Conservation (phyloP, 345 rosid genomes). For the Hibiscus trionum region DNA sequence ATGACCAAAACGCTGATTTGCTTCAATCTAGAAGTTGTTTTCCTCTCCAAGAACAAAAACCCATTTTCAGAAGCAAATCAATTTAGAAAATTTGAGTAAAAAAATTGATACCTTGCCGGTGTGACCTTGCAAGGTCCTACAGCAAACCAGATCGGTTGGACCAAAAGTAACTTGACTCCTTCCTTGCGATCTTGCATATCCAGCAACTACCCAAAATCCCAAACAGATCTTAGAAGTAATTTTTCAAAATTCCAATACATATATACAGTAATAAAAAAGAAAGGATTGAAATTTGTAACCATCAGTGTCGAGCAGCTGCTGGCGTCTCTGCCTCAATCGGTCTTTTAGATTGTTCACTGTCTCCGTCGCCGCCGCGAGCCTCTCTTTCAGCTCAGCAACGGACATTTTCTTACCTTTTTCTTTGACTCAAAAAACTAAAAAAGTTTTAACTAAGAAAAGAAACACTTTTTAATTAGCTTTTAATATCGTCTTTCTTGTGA, state of each 20-base stretch:
- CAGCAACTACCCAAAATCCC: slow-evolving; percentile 47
- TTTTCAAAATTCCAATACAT: neutral
- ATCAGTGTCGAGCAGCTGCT: slow-evolving; percentile 68
- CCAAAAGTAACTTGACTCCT: slow-evolving; percentile 65
- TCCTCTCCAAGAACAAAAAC: neutral
- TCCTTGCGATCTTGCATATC: slow-evolving; percentile 57
- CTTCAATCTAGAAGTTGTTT: neutral
- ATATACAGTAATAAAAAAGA: neutral
- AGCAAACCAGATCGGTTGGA: slow-evolving; percentile 88
- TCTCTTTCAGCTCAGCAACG: slow-evolving; percentile 81
- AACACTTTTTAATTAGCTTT: slow-evolving; percentile 1
- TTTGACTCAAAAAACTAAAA: slow-evolving; percentile 6
- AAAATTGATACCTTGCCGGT: slow-evolving; percentile 60
- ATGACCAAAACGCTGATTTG: neutral
- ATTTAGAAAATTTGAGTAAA: neutral
- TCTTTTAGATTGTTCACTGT: slow-evolving; percentile 62
- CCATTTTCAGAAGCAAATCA: neutral
- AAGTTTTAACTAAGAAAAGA: neutral
- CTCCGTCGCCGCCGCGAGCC: slow-evolving; percentile 62
- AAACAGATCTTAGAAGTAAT: slow-evolving; percentile 20
- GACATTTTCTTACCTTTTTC: slow-evolving; percentile 44
- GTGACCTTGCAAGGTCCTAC: slow-evolving; percentile 94
- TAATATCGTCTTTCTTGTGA: neutral
- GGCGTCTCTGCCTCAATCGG: slow-evolving; percentile 70
- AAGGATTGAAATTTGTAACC: slow-evolving; percentile 27